These are phyloP conservation scores for Microsporum canis DNA, from an alignment of 2,329 filamentous ascomycete species.

Conservation along the genomic window DNA sequence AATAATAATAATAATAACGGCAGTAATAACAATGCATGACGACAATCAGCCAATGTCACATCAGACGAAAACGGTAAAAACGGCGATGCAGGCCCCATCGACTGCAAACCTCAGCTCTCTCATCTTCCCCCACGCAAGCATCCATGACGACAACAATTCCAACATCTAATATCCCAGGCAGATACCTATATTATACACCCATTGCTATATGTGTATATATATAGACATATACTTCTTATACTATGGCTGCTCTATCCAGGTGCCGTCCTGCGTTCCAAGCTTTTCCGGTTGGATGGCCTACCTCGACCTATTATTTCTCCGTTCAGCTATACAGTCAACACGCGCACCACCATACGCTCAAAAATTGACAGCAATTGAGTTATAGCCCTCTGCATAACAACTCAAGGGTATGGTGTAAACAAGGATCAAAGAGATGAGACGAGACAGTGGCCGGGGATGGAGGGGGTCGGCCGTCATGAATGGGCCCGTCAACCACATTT, in stretches of 20 bases:
- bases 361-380: background rate
- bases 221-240: background rate
- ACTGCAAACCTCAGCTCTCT: background rate
- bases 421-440: background rate
- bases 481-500: background rate
- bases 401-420: background rate
- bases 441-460: background rate
- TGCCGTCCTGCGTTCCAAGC: background rate
- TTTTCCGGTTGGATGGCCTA: background rate
- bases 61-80: background rate
- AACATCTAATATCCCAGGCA: background rate
- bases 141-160: background rate
- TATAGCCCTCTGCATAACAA: background rate
- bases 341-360: background rate
- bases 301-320: background rate
- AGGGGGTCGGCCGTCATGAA: background rate
- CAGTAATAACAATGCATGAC: background rate
- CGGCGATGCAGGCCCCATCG: background rate
- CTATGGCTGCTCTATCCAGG: background rate
- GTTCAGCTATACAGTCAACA: background rate
- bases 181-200: background rate
- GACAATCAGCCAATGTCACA: background rate
- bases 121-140: background rate
- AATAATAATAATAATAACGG: background rate
- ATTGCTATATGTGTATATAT: background rate